A percentile compares a stretch with the other conserved stretches of the same genome.
phyloP scores from a whole-genome alignment of 208 protist species.

The Acanthamoeba lugdunensis region DNA sequence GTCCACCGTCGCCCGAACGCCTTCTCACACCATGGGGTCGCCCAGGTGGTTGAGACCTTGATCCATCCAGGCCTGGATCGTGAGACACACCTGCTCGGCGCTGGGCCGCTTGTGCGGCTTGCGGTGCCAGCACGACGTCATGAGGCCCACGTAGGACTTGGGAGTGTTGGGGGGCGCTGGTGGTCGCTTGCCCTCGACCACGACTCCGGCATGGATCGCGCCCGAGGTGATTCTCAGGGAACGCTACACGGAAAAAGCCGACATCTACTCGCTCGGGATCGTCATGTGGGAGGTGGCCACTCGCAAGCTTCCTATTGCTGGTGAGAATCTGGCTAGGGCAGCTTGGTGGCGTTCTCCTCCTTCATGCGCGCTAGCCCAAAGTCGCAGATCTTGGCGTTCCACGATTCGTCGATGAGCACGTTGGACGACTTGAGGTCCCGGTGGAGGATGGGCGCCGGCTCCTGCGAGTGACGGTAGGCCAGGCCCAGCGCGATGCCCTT shows the following conservation, averaged over 20 bases:
- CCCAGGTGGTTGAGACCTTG: too few relatives aligned
- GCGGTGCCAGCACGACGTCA: neutral
- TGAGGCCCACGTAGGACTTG: neutral
- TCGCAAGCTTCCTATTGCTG: too few relatives aligned
- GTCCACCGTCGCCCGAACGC: too few relatives aligned
- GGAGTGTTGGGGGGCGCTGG: neutral
- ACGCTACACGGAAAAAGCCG: slow-evolving; percentile 9
- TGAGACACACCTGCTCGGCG: slow-evolving; percentile 1
- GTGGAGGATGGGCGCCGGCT: slow-evolving; percentile 64
- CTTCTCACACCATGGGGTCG: too few relatives aligned
- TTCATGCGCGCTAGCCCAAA: slow-evolving; percentile 18
- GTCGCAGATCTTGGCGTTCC: neutral
- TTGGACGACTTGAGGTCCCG: slow-evolving; percentile 74
- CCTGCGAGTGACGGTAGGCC: slow-evolving; percentile 19
- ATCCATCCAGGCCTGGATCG: neutral
- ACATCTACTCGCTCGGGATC: slow-evolving; percentile 4
- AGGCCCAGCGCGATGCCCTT: neutral
- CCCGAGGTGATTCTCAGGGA: neutral
- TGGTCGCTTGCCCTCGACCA: slow-evolving; percentile 11
- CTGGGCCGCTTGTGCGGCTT: slow-evolving; percentile 25
- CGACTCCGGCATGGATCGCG: neutral
- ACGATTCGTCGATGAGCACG: slow-evolving; percentile 7
- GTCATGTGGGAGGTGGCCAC: slow-evolving; percentile 49
- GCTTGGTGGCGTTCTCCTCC: neutral
- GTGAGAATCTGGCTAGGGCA: too few relatives aligned